Evolutionary conservation across 192 early-diverging fungal genomes (phyloP), one percentile per base, ranked within the genome.

Genomic region (Mortierella hygrophila): DNA sequence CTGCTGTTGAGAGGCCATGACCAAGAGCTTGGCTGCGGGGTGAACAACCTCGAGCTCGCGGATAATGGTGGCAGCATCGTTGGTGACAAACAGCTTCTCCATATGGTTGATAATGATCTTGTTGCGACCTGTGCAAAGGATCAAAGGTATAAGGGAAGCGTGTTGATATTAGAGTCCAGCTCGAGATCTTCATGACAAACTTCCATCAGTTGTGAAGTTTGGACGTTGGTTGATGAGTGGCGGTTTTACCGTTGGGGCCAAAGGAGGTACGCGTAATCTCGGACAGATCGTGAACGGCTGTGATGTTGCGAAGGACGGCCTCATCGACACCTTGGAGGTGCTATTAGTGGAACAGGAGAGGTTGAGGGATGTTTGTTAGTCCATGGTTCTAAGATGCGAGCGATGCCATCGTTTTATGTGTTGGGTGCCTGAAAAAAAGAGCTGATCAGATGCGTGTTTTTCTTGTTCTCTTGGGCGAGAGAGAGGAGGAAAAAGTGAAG

Each of bases 91-190:
- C 52, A 99, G 93, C 92, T 99, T 99, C 82, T 98, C 97, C 78
- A 98, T 91, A 88, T 99, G 98, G 89, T 99, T 99, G 89, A 99
- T 97, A 49, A 99, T 96, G 95, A 99, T 99, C 89, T 99, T 99
- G 92, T 99, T 99, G 80, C 97, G 96, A 46, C 96, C 96, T 96
- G 74, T 72, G 8, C 44, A 47, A 32, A 57, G 13, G 35, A 68
- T 76, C 40, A 35, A 32, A 80, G n/a, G 32, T 41, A 26, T 20
- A 20, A 35, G n/a, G 16, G 23, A 32, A 29, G 46, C 32, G 23
- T 10, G 26, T 21, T 55, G 41, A 55, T 13, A 72, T 70, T 29
- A 42, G 21, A 16, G 1, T 65, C 13, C n/a, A 26, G 23, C 55
- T 9, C 40, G 44, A 44, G 52, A 42, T 76, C 60, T 57, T 57